Conservation (phyloP, 1,284 basidiomycete species). For the Coniferiporia sulphurascens region DNA sequence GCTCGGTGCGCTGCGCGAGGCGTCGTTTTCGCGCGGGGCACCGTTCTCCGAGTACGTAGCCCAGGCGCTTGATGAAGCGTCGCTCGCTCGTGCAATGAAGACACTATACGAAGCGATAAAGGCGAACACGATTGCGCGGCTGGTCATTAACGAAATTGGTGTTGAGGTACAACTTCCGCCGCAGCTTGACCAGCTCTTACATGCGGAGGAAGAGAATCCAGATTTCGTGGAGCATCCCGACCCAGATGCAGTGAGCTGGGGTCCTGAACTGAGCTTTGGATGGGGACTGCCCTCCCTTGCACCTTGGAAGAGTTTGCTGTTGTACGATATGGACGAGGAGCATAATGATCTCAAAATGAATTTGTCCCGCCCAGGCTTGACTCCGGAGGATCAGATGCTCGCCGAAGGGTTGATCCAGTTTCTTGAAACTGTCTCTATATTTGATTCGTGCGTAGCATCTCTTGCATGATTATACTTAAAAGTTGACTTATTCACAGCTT, state of each 20-base stretch:
- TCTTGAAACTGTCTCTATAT: constrained; percentile 53
- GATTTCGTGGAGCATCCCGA: constrained; percentile 41
- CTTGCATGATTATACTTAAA: neutral
- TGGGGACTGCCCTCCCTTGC: constrained; percentile 70
- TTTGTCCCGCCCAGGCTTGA: constrained; percentile 54
- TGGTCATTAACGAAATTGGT: constrained; percentile 71
- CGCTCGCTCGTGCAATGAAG: constrained; percentile 73
- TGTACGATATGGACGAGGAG: constrained; percentile 56
- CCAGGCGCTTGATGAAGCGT: constrained; percentile 60
- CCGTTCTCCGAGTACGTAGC: constrained; percentile 49
- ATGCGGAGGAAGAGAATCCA: constrained; percentile 47
- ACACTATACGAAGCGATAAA: constrained; percentile 73
- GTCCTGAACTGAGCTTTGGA: constrained; percentile 60
- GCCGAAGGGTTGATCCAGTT: constrained; percentile 67
- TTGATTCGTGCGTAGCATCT: constrained; percentile 36
- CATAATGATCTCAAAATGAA: constrained; percentile 60
- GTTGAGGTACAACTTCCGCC: constrained; percentile 82
- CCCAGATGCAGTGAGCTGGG: constrained; percentile 59
- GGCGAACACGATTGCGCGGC: constrained; percentile 62
- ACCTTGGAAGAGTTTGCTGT: constrained; percentile 90
- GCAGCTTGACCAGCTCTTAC: constrained; percentile 62
- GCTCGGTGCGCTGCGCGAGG: constrained; percentile 66
- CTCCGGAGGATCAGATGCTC: constrained; percentile 57
- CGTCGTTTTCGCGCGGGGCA: constrained; percentile 40
- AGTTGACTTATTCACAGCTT: constrained; percentile 44